Base-by-base conservation (phyloP, 371 early-diverging fungal species). In the Mortierella sp. region DNA sequence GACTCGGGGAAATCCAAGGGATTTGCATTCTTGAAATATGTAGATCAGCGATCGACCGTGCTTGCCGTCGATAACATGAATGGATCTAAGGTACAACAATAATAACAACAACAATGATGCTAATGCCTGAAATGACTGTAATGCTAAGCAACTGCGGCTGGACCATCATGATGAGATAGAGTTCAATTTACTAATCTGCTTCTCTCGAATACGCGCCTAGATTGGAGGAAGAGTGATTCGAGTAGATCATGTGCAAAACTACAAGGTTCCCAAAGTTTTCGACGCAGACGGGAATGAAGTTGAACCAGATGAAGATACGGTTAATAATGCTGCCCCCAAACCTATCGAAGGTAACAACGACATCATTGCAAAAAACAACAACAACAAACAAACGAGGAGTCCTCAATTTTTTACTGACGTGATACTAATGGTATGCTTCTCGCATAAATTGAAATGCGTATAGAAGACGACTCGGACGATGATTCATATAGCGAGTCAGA, bases 51-150 rank as follows among this genome's bases (percentile, higher is more conserved):
- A 66, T 93, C 93, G 65, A 97, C 97, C 0, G 85, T 96, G 4
- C 87, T 98, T 39, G 97, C 97, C 3, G 98, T 98, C 2, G 98
- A 98, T 83, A 98, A 98, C 85, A 87, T 98, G 64, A 96, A 96
- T 74, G 97, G 97, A 6, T 87, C 89, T 40, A 87, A 91, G 84
- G 92, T 94, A 87, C 68, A 61, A 14, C 49, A 20, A 14, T 2
- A 47, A 20, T 20, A 47, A 47, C 14, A 47, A 14, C 6, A 45
- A 11, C 6, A 18, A 45, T 45, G 5, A 45, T 2, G 11, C 18
- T 45, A 18, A 11, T 45, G 47, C 47, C 47, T 18, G 47, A 45
- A 11, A 45, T 45, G 11, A 6, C 30, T 45, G 1, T 18, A 45
- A 45, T 45, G 18, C 47, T 45, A 45, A 45, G 30, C 2, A 30